A percentile compares a stretch with the other conserved stretches of the same genome.
Evolutionary conservation across 495 filamentous ascomycete species (phyloP).

Genomic region (Schizothecium vesticola): DNA sequence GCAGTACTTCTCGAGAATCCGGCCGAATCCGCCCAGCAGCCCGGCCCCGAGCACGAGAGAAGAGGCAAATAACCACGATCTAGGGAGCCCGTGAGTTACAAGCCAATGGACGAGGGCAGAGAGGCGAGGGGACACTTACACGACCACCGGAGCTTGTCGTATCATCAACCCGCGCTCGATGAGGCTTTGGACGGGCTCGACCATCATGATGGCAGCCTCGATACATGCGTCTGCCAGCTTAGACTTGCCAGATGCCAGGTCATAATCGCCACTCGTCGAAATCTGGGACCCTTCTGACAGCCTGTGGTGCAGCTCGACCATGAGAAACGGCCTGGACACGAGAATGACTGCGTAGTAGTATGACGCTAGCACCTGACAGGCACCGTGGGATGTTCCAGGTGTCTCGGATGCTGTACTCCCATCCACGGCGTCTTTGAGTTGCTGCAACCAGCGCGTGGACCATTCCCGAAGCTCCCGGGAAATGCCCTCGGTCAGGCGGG

Average conservation of each 20-base stretch:
- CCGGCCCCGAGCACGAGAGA: constrained; percentile 43
- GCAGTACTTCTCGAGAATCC: constrained; percentile 41
- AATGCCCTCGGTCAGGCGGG: constrained; percentile 42
- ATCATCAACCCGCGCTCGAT: constrained; percentile 29
- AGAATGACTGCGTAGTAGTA: constrained; percentile 47
- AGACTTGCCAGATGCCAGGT: constrained; percentile 25
- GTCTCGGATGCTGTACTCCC: constrained; percentile 11
- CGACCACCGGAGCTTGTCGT: constrained; percentile 35
- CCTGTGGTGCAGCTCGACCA: constrained; percentile 41
- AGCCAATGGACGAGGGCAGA: not conserved
- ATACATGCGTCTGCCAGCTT: constrained; percentile 45
- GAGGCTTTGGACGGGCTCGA: constrained; percentile 33
- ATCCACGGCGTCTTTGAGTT: constrained; percentile 28
- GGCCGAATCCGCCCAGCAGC: constrained; percentile 39
- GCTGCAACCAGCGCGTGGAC: constrained; percentile 36
- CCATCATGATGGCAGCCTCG: constrained; percentile 43
- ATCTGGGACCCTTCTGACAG: constrained; percentile 24
- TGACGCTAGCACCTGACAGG: constrained; percentile 38
- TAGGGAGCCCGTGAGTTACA: constrained; percentile 3
- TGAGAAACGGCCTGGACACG: constrained; percentile 42
- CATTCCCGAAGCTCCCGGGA: constrained; percentile 42
- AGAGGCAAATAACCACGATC: constrained; percentile 45
- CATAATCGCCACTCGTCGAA: not conserved
- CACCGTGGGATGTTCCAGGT: constrained; percentile 26
- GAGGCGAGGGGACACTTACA: constrained; percentile 29